Base-by-base conservation (phyloP, 2,329 filamentous ascomycete species). In the Fusarium sp. region DNA sequence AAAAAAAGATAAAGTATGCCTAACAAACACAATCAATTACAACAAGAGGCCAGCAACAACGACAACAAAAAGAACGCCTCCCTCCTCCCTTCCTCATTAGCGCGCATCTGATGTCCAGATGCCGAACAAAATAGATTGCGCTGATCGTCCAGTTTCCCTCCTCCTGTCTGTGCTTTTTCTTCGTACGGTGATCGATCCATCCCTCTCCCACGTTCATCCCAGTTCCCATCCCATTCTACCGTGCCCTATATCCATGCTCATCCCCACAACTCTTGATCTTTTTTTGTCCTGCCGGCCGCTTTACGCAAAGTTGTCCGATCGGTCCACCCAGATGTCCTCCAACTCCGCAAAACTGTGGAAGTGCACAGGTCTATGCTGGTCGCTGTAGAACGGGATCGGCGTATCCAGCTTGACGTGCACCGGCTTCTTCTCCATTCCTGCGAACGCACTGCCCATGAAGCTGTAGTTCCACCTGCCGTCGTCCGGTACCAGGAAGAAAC, bases 291-390 rank as follows among this genome's bases (percentile, higher is more conserved):
- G 14, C 61, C 37, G n/a, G 22, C 61, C 37, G n/a, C 40, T 67
- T 87, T 89, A 98, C 78, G 95, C 96, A 86, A 99, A 97, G 82
- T 95, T 96, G 86, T 99, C 96, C 73, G 91, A 91, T 79, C 95
- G 89, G 83, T 99, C 97, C 56, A 98, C 95, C 91, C 95, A 97
- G 47, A 97, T 94, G 84, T 99, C 96, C 85, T 99, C 97, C 81
- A 99, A 85, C 86, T 99, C 96, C 1, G 95, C 95, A 85, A 99
- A 99, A 84, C 95, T 98, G 82, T 96, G 93, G 89, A 99, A 99
- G 85, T 99, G 97, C 65, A 98, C 86, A 17, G 96, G 95, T 30
- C 97, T 91, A 84, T 99, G 97, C 78, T 95, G 89, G 78, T 95
- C 95, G 81, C 93, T 95, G 85, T 99, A 99, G 85, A 98, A 98